A percentile compares a stretch with the other conserved stretches of the same genome.
phyloP scores from a whole-genome alignment of 371 early-diverging fungal species.

The Apophysomyces ossiformis region DNA sequence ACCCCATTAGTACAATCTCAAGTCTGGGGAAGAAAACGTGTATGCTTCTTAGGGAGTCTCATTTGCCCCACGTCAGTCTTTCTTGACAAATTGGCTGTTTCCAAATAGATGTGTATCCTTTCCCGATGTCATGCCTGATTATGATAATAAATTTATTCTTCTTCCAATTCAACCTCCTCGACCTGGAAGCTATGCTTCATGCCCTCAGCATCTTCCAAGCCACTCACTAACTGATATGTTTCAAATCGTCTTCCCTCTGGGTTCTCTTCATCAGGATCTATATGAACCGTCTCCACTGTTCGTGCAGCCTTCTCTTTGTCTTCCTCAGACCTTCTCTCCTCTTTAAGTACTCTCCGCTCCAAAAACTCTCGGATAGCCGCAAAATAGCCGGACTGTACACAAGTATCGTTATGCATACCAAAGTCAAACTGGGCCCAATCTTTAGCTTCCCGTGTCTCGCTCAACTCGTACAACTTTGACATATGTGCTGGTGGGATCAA shows the following conservation, averaged over 20 bases:
- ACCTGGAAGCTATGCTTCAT: constrained; percentile 38
- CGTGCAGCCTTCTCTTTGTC: constrained; percentile 7
- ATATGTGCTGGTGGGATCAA: constrained; percentile 91
- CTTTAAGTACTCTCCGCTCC: constrained; percentile 27
- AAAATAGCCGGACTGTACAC: constrained; percentile 86
- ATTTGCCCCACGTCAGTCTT: too few relatives aligned
- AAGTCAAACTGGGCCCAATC: constrained; percentile 65
- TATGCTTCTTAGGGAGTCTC: too few relatives aligned
- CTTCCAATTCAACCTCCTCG: constrained; percentile 40
- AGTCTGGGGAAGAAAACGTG: too few relatives aligned
- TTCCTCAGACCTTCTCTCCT: constrained; percentile 8
- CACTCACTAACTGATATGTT: constrained; percentile 44
- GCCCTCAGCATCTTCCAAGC: constrained; percentile 38
- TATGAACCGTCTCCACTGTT: constrained; percentile 15
- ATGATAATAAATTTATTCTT: constrained; percentile 15
- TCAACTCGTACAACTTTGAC: constrained; percentile 68
- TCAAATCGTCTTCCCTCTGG: constrained; percentile 21
- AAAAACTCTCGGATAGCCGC: constrained; percentile 63
- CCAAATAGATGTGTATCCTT: too few relatives aligned
- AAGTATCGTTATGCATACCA: constrained; percentile 94
- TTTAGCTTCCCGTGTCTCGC: constrained; percentile 57
- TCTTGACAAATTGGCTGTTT: too few relatives aligned
- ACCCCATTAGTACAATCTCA: too few relatives aligned
- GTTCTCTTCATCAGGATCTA: constrained; percentile 1
- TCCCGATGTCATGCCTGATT: too few relatives aligned